Evolutionary conservation across 768 basidiomycete species (phyloP), one percentile per base, ranked within the genome.

Genomic region (Mycena crocata): DNA sequence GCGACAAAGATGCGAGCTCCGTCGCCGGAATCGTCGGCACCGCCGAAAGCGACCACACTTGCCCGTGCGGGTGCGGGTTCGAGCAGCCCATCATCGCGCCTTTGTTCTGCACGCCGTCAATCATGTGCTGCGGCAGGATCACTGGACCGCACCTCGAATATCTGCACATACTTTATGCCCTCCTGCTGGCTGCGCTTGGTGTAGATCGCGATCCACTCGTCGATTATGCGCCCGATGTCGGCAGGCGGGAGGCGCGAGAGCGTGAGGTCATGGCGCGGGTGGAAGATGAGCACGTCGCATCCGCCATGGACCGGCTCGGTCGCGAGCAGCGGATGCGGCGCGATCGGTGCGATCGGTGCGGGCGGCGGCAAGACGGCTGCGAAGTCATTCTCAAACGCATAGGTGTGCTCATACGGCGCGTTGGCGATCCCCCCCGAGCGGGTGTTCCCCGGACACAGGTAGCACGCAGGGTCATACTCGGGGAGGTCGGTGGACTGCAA

Each of bases 71-170:
- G 76, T 97, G 96, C 28, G 95, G 94, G 74, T 96, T 97, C 9
- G 93, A 94, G 74, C 94, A 96, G 14, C 96, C 96, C 96, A 96
- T 96, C 83, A 95, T 95, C 3, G 90, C 79, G 3, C 96, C 96
- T 79, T 96, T 96, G 78, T 95, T 96, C 91, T 95, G 71, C n/a
- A 57, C 70, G 15, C 62, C 40, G 32, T 37, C 24, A 48, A 32
- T 44, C 17, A 12, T 34, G 28, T 19, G 3, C 12, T 14, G n/a
- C n/a, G n/a, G n/a, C n/a, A n/a, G n/a, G 57, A 2, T n/a, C 42
- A 46, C 30, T 40, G 46, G 32, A 51, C 28, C 81, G 50, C 70
- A 92, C 94, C 89, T 96, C 94, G 73, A 96, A 96, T 13, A 96
- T 94, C 77, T 95, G 95, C 57, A 96, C 89, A 73, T 95, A 93